These are phyloP conservation scores for Dactylella cylindrospora DNA, from an alignment of 2,329 filamentous ascomycete species.

Conservation along the genomic window DNA sequence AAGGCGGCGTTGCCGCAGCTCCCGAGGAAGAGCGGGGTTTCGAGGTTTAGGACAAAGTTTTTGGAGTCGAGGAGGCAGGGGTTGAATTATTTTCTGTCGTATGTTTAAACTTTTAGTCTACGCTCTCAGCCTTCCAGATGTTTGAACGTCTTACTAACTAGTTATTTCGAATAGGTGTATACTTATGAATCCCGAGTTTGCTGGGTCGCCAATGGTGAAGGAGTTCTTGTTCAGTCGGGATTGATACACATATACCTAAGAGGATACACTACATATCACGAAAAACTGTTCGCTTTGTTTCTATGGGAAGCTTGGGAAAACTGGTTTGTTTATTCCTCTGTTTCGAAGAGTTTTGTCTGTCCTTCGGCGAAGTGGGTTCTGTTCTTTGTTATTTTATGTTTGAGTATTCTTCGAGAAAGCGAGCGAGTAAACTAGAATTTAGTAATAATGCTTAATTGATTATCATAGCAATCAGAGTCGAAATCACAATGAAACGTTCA, in stretches of 20 bases:
- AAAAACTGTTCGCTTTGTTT: background rate
- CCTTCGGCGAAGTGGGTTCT: background rate
- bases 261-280: too few species aligned
- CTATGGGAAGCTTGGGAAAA: too few species aligned
- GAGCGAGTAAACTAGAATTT: too few species aligned
- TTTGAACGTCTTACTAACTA: constrained; percentile 1
- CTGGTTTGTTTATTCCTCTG: background rate
- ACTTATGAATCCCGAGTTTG: constrained; percentile 88
- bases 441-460: constrained; percentile 16
- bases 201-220: constrained; percentile 83
- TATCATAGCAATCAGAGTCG: too few species aligned
- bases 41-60: constrained; percentile 59
- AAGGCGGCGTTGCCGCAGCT: constrained; percentile 82
- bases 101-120: constrained; percentile 51
- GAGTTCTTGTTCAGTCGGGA: constrained; percentile 71
- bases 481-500: too few species aligned
- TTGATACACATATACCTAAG: too few species aligned
- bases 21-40: constrained; percentile 87
- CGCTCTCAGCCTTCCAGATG: background rate
- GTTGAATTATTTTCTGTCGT: constrained; percentile 92
- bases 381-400: background rate
- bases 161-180: constrained; percentile 66
- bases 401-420: too few species aligned
- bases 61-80: constrained; percentile 80
- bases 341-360: background rate